Evolutionary conservation across 2,329 filamentous ascomycete species (phyloP).

Genomic region (Aspergillus oerlinghausenensis): DNA sequence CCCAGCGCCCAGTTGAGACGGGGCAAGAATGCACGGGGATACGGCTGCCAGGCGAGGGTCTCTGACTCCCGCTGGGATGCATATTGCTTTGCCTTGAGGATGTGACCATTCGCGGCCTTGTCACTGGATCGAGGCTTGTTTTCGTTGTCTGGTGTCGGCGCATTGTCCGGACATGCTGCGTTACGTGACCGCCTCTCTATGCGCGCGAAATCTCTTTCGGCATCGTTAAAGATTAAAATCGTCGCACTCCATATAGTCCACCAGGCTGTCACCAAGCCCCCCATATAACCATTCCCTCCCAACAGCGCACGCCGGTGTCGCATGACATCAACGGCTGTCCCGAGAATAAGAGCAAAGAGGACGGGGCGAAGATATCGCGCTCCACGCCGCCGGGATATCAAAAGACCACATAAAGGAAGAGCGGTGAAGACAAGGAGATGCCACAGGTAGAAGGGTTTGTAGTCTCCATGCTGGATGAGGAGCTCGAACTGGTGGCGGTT

Average conservation of each 20-base stretch:
- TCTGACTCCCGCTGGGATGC: slow-evolving; percentile 5
- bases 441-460: slow-evolving; percentile 34
- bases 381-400: slow-evolving; percentile 44
- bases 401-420: slow-evolving; percentile 46
- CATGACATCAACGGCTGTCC: slow-evolving; percentile 42
- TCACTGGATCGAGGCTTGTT: background rate
- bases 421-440: slow-evolving; percentile 26
- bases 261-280: slow-evolving; percentile 53
- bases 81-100: background rate
- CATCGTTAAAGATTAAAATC: slow-evolving; percentile 53
- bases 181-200: slow-evolving; percentile 42
- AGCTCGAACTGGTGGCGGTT: slow-evolving; percentile 20
- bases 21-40: slow-evolving; percentile 47
- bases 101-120: background rate
- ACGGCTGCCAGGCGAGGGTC: slow-evolving; percentile 50
- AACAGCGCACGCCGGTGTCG: slow-evolving; percentile 44
- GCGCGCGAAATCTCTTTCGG: slow-evolving; percentile 51
- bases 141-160: background rate
- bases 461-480: slow-evolving; percentile 23
- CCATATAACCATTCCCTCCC: slow-evolving; percentile 50
- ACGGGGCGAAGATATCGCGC: slow-evolving; percentile 39
- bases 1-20: slow-evolving; percentile 57
- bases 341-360: slow-evolving; percentile 42
- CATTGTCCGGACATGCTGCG: background rate
- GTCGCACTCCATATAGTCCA: slow-evolving; percentile 50